Evolutionary conservation across 495 filamentous ascomycete genomes (phyloP).

Genomic region (Penicillium daleae): DNA sequence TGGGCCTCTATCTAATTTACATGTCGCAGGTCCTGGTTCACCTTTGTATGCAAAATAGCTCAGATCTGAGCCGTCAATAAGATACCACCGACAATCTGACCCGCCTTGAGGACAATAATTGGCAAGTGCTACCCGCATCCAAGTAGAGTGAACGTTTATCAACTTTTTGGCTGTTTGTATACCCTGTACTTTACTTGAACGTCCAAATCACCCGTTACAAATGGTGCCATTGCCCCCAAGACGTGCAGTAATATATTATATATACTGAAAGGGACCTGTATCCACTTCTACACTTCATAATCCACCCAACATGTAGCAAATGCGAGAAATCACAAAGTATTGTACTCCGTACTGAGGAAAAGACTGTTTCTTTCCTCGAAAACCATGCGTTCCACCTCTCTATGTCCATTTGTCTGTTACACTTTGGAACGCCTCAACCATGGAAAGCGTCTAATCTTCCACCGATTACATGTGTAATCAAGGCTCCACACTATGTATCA

Average conservation of each 20-base stretch:
- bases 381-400: slow-evolving; percentile 15
- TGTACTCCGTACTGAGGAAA: slow-evolving; percentile 9
- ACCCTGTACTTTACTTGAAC: not conserved
- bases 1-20: slow-evolving; percentile 15
- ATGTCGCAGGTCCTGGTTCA: slow-evolving; percentile 3
- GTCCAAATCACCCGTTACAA: not conserved
- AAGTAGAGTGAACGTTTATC: not conserved
- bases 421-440: slow-evolving; percentile 16
- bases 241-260: slow-evolving; percentile 21
- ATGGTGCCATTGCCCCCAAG: slow-evolving; percentile 3
- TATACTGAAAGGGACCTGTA: slow-evolving; percentile 1
- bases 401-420: slow-evolving; percentile 11
- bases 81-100: not conserved
- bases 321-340: not conserved
- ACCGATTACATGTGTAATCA: slow-evolving; percentile 16
- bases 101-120: too few species aligned
- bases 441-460: slow-evolving; percentile 17
- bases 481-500: slow-evolving; percentile 28
- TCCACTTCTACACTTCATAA: slow-evolving; percentile 7
- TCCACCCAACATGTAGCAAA: not conserved
- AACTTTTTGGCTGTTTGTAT: not conserved
- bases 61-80: slow-evolving; percentile 12
- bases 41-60: not conserved
- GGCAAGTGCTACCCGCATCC: not conserved
- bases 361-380: slow-evolving; percentile 3